phyloP scores from a whole-genome alignment of 1,139 yeast genomes.

The Saccharomycopsis phalli region DNA sequence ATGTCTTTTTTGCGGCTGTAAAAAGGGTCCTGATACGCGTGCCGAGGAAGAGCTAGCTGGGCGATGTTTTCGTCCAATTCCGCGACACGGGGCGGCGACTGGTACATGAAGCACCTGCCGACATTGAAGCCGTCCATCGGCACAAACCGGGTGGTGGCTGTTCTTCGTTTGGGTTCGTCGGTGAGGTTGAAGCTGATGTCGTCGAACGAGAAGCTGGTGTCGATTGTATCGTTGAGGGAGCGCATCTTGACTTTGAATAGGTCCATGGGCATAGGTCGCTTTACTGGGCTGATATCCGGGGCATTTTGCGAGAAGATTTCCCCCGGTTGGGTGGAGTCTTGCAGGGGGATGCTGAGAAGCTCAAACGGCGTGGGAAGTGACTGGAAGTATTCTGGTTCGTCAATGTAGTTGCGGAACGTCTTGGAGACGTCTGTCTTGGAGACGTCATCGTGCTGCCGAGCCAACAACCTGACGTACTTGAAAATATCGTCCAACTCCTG shows the following conservation, averaged over 20 bases:
- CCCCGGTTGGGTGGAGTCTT: background rate
- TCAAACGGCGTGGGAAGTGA: constrained; percentile 4
- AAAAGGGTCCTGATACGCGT: constrained; percentile 55
- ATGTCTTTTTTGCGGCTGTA: constrained; percentile 46
- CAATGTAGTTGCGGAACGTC: background rate
- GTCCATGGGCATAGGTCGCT: background rate
- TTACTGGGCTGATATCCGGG: background rate
- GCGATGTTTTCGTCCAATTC: background rate
- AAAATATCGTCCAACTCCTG: constrained; percentile 30
- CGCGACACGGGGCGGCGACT: background rate
- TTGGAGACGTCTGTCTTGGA: background rate
- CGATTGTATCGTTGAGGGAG: constrained; percentile 1
- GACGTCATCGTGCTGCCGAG: background rate
- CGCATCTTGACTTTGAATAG: background rate
- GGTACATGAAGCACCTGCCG: background rate
- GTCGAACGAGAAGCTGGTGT: constrained; percentile 7
- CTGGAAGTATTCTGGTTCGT: constrained; percentile 2
- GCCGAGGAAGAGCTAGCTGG: constrained; percentile 28
- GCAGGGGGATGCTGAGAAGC: background rate
- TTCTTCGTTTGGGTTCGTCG: too few species aligned
- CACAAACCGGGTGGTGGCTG: too few species aligned
- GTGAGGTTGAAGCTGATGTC: constrained; percentile 7
- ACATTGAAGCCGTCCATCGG: background rate
- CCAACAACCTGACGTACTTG: constrained; percentile 22
- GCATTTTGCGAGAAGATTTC: background rate